These are phyloP conservation scores for Maudiozyma humilis DNA, from an alignment of 1,139 yeast species.

Conservation along the genomic window DNA sequence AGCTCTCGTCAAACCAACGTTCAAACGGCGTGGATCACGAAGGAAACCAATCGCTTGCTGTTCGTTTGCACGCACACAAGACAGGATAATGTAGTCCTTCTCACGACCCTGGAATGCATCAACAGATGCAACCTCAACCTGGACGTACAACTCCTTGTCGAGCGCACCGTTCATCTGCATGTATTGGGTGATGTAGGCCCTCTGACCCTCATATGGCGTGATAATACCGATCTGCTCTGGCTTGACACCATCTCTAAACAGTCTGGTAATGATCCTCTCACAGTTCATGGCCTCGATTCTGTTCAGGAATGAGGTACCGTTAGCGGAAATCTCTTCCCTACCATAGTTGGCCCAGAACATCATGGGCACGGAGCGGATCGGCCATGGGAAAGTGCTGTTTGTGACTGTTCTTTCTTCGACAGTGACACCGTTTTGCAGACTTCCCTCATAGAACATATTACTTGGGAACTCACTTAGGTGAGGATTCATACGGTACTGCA, in stretches of 20 bases:
- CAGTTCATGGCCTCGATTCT: conserved; percentile 88
- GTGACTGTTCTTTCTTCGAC: conserved; percentile 55
- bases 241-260: conserved; percentile 70
- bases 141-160: conserved; percentile 56
- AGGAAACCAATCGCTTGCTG: conserved; percentile 77
- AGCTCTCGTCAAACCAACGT: conserved; percentile 89
- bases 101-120: conserved; percentile 97
- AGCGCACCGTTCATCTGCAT: conserved; percentile 67
- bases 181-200: conserved; percentile 73
- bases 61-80: conserved; percentile 90
- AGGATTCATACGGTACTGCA: conserved; percentile 95
- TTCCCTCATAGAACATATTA: conserved; percentile 89
- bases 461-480: conserved; percentile 78
- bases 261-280: conserved; percentile 65
- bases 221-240: conserved; percentile 85
- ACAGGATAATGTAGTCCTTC: conserved; percentile 78
- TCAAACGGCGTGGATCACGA: conserved; percentile 81
- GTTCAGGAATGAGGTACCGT: conserved; percentile 80
- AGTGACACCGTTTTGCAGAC: conserved; percentile 85
- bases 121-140: conserved; percentile 83
- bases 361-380: conserved; percentile 73
- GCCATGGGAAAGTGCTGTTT: conserved; percentile 77
- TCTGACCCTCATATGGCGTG: conserved; percentile 92
- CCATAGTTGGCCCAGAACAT: conserved; percentile 94
- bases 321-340: conserved; percentile 75